Base-by-base conservation (phyloP, 169 alveolate genomes). In the Amoebophrya sp. region DNA sequence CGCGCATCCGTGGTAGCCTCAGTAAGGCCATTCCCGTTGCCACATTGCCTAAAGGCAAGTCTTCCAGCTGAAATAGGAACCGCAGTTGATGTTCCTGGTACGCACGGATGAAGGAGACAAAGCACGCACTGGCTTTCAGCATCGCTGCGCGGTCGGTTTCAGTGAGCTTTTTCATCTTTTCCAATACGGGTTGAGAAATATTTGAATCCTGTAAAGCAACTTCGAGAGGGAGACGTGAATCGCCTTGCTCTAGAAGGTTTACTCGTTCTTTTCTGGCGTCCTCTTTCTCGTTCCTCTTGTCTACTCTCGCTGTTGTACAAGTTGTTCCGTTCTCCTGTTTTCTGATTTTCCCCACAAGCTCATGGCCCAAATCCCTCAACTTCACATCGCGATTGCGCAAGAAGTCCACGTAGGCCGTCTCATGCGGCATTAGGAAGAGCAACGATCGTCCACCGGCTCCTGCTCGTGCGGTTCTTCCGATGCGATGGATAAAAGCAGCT, bases 391-490 rank as follows among this genome's bases (percentile, higher is more conserved):
- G 65, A 41, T 89, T 41, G 77, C 33, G 36, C 38, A 93, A 91
- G 47, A 93, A 93, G 0, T 93, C 90, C 33, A 90, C 41, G 91
- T 93, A 93, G 65, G 92, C 93, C 26, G 34, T 83, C 90, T 93
- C 95, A 38, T 89, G 54, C 10, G 91, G 92, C 2, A 76, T 77
- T 34, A 93, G 92, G 0, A 91, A 89, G 0, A 99, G 96, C 0
- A 98, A 95, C n/a, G 99, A 98, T 90, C 96, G 95, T 6, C 99
- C 99, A 33, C 98, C 94, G 91, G 97, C 96, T 26, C 99, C 99
- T 1, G 99, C 99, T 55, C 99, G 95, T 23, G 99, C 99, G 0
- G 99, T 98, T 94, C 99, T 95, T 53, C 99, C 99, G 1, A 98
- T 99, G 94, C 99, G 95, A 93, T 98, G 99, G 23, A 98, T 96